Base-by-base conservation (phyloP, 2,329 filamentous ascomycete species). In the Penicillium janthinellum region DNA sequence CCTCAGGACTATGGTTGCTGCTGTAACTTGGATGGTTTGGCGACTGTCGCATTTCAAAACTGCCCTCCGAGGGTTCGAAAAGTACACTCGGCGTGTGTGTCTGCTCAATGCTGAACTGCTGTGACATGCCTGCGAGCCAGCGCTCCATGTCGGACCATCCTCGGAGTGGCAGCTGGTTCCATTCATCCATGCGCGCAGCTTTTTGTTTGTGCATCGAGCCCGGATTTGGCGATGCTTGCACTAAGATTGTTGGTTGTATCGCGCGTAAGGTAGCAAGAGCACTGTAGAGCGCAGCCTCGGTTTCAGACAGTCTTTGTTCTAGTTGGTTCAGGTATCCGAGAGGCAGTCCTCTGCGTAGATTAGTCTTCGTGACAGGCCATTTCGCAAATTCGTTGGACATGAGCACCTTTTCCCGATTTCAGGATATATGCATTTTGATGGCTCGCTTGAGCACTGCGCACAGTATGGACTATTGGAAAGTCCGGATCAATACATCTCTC, bases 271-370 rank as follows among this genome's bases (percentile, higher is more conserved):
- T 60, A 28, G 57, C 50, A 17, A 69, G 54, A 20, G 65, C 64
- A 4, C 65, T 58, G 17, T 69, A 68, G 7, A 69, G 55, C 12
- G 67, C 65, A n/a, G 64, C 42, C 44, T 69, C 67, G 22, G 67
- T 69, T 25, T 68, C 65, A 17, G 56, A 47, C 37, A 69, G 57
- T 41, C 67, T 56, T 42, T 67, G 58, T 49, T 69, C 67, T 10
- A 69, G 58, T 61, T 65, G 67, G 17, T 65, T 68, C 10, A 69
- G 39, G 49, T 69, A 68, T 28, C 67, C 67, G 11, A 67, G 58
- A 4, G 67, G 67, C 14, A 69, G 38, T 5, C 67, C 67, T 53
- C 67, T 69, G 42, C 15, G 38, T 20, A 38, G 31, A 17, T 54
- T 17, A 31, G 41, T 57, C n/a, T 37, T 56, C 35, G 25, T 50